A percentile compares a stretch with the other conserved stretches of the same genome.
These are phyloP conservation scores for Neurospora tetrasperma DNA, from an alignment of 495 filamentous ascomycete species.

Conservation along the genomic window DNA sequence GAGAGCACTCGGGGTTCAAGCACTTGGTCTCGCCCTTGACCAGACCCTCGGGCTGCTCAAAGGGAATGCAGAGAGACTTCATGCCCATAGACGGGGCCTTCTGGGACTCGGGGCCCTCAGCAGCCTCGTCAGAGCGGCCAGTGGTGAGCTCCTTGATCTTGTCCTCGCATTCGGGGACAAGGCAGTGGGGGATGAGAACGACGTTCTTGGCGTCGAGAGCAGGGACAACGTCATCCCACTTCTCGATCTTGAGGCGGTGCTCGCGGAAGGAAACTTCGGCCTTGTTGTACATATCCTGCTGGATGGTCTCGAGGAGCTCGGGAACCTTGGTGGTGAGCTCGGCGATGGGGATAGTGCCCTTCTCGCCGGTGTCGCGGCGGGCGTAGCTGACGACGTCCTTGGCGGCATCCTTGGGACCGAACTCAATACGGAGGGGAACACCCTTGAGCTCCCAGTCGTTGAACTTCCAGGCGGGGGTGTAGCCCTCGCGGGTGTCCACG, in stretches of 20 bases:
- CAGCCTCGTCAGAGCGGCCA: conserved; percentile 54
- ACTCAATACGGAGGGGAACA: conserved; percentile 85
- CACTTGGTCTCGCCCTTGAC: conserved; percentile 77
- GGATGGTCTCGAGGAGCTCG: conserved; percentile 79
- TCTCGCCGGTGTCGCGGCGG: conserved; percentile 81
- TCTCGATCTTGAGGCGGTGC: conserved; percentile 69
- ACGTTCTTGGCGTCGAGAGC: conserved; percentile 83
- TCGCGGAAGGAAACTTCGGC: conserved; percentile 64
- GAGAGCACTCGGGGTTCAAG: conserved; percentile 70
- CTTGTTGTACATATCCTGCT: conserved; percentile 72
- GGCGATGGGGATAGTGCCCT: conserved; percentile 58
- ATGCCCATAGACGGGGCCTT: conserved; percentile 90
- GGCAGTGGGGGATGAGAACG: conserved; percentile 76
- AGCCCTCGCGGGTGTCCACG: conserved; percentile 70
- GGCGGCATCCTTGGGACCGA: conserved; percentile 84
- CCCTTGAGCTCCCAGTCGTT: conserved; percentile 96
- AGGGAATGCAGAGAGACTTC: conserved; percentile 95
- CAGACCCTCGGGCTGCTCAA: conserved; percentile 81
- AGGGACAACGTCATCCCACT: conserved; percentile 85
- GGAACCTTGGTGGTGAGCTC: conserved; percentile 62
- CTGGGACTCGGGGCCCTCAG: conserved; percentile 59
- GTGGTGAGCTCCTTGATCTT: conserved; percentile 84
- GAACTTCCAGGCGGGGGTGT: conserved; percentile 95
- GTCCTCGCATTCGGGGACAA: conserved; percentile 76
- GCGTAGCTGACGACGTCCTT: conserved; percentile 74